These are phyloP conservation scores for Megacollybia marginata DNA, from an alignment of 768 basidiomycete species.

Conservation along the genomic window DNA sequence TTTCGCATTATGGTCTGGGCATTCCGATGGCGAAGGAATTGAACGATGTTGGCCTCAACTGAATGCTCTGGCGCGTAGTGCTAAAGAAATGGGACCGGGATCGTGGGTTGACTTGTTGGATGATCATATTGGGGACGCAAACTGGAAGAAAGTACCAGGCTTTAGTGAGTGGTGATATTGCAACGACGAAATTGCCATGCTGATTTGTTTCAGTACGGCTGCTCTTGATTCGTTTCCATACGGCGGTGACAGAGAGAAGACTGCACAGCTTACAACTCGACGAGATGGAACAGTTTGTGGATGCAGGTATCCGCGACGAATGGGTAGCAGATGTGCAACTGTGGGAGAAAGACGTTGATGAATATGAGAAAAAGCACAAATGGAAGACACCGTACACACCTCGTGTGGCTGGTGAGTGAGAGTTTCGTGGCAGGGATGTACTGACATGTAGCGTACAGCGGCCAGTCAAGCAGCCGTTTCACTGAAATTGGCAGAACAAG, in stretches of 20 bases:
- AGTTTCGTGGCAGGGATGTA: no score
- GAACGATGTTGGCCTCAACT: slow-evolving; percentile 18
- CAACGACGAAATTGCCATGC: not conserved
- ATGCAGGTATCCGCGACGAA: not conserved
- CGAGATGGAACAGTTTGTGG: not conserved
- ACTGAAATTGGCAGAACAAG: no score
- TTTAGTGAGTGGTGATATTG: slow-evolving; percentile 18
- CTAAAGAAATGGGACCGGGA: slow-evolving; percentile 19
- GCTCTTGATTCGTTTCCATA: not conserved
- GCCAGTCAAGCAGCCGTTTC: no score
- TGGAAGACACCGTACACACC: not conserved
- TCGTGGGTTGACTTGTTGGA: slow-evolving; percentile 16
- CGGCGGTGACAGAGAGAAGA: not conserved
- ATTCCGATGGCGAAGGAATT: slow-evolving; percentile 17
- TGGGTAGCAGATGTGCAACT: not conserved
- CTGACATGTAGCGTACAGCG: no score
- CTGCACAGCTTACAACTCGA: not conserved
- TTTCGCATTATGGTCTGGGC: slow-evolving; percentile 11
- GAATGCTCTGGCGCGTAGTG: slow-evolving; percentile 14
- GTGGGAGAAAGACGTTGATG: not conserved
- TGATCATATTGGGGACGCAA: slow-evolving; percentile 15
- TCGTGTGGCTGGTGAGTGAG: not conserved
- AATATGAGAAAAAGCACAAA: no score
- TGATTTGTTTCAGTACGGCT: not conserved
- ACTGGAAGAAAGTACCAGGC: slow-evolving; percentile 17